Base-by-base conservation (phyloP, 805 yeast species). In the Yamadazyma phyllophila region DNA sequence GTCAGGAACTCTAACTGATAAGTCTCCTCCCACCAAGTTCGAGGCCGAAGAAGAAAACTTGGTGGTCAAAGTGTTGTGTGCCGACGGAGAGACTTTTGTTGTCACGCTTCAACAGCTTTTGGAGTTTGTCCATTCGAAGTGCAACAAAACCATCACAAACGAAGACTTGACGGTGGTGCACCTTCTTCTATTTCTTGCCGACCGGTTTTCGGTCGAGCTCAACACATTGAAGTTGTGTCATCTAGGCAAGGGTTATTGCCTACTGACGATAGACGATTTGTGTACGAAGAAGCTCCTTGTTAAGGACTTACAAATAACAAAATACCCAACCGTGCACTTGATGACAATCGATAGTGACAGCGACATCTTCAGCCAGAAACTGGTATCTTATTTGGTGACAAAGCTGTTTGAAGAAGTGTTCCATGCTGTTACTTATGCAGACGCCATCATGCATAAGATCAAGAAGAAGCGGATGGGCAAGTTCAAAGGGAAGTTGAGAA, bases 1-100 rank as follows among this genome's bases (percentile, higher is more conserved):
- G 36, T 36, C 44, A 10, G 55, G 55, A 6, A 51, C 55, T 26
- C 39, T 51, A 16, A 44, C 46, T 17, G 55, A 48, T 14, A 38
- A 39, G 9, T 24, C 34, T 15, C 17, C 29, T 29, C n/a, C n/a
- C 34, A 27, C n/a, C n/a, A 26, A 38, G 30, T 39, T 39, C 27
- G 43, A 39, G 15, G 10, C 24, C 2, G 46, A 43, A 26, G 33
- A 32, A 20, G 41, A 43, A 15, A 26, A 33, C 39, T 39, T 17
- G 27, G 6, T 3, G 27, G 24, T 45, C 15, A 39, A 44, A 16
- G 37, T 41, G 2, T 36, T 45, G 33, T 37, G 35, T 39, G 7
- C 36, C 3, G 41, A 39, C 20, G 44, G 26, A 14, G 37, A 36
- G 16, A 29, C 36, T 14, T 44, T 34, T 35, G 16, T 29, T 3